Evolutionary conservation across 106 monocot genomes (phyloP).

Genomic region (Dactylorhiza incarnata): DNA sequence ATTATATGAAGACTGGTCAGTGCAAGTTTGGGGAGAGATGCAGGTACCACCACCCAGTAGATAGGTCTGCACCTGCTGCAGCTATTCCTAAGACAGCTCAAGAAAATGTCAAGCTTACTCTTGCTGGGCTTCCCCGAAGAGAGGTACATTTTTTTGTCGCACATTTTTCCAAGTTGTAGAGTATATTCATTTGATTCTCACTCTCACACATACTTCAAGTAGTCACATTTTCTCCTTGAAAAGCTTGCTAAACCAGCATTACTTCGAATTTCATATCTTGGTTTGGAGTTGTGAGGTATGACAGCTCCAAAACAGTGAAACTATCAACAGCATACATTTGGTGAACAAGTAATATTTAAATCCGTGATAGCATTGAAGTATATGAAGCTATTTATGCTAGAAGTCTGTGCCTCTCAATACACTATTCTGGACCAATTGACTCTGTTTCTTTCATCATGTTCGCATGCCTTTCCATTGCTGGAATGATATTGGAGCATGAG

Average conservation of each 20-base stretch:
- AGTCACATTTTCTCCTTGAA: background rate
- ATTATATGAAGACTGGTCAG: constrained; percentile 80
- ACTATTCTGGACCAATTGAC: too few species aligned
- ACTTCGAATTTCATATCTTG: background rate
- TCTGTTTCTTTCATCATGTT: too few species aligned
- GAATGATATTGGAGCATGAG: too few species aligned
- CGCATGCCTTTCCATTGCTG: too few species aligned
- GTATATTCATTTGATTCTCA: too few species aligned
- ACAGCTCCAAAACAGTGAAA: background rate
- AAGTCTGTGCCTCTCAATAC: too few species aligned
- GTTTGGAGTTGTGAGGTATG: too few species aligned
- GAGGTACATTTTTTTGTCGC: constrained; percentile 34
- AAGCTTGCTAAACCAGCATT: background rate
- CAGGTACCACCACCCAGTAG: constrained; percentile 73
- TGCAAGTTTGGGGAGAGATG: constrained; percentile 78
- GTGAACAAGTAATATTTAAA: background rate
- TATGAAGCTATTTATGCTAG: too few species aligned
- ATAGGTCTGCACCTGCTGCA: constrained; percentile 27
- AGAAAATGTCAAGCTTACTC: constrained; percentile 53
- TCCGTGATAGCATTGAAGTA: background rate
- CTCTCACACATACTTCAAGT: background rate
- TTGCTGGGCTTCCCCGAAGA: constrained; percentile 85
- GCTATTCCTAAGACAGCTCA: constrained; percentile 17
- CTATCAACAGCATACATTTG: background rate
- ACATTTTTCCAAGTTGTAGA: too few species aligned